These are phyloP conservation scores for Colletotrichum sp. DNA, from an alignment of 2,329 filamentous ascomycete genomes.

Conservation along the genomic window DNA sequence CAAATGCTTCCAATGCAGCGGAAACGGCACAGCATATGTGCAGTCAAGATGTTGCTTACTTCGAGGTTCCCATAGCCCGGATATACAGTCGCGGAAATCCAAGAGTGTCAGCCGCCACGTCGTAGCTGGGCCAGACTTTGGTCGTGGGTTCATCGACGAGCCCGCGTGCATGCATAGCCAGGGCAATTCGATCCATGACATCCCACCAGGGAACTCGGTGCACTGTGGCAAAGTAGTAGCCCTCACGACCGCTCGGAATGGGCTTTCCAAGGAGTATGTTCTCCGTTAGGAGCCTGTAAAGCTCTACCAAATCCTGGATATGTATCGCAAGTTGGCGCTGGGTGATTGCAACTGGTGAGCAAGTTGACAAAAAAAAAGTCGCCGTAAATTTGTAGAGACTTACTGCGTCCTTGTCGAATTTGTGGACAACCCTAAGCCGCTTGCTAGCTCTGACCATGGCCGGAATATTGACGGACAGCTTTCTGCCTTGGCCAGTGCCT, in stretches of 20 bases:
- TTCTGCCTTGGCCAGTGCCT: conserved; percentile 35
- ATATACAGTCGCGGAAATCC: conserved; percentile 32
- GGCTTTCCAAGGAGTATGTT: conserved; percentile 31
- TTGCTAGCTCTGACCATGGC: conserved; percentile 33
- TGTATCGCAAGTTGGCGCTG: conserved; percentile 31
- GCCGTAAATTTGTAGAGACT: conserved; percentile 1
- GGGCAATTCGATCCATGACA: conserved; percentile 30
- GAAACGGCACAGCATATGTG: background rate
- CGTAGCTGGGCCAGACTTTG: conserved; percentile 33
- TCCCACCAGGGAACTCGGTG: conserved; percentile 34
- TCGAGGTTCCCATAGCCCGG: conserved; percentile 28
- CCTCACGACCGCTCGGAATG: conserved; percentile 31
- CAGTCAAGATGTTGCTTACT: conserved; percentile 22
- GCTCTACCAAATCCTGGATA: conserved; percentile 33
- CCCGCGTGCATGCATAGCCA: conserved; percentile 29
- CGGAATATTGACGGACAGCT: conserved; percentile 37
- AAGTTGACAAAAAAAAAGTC: background rate
- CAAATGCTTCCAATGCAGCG: background rate
- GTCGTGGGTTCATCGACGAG: conserved; percentile 29
- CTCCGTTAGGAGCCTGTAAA: conserved; percentile 32
- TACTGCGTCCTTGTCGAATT: conserved; percentile 37
- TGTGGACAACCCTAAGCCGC: conserved; percentile 30
- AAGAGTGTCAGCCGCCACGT: conserved; percentile 33
- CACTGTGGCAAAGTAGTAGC: conserved; percentile 37
- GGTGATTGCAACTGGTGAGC: background rate